Evolutionary conservation across 305 asterid genomes (phyloP).

Genomic region (Solanum chacoense): DNA sequence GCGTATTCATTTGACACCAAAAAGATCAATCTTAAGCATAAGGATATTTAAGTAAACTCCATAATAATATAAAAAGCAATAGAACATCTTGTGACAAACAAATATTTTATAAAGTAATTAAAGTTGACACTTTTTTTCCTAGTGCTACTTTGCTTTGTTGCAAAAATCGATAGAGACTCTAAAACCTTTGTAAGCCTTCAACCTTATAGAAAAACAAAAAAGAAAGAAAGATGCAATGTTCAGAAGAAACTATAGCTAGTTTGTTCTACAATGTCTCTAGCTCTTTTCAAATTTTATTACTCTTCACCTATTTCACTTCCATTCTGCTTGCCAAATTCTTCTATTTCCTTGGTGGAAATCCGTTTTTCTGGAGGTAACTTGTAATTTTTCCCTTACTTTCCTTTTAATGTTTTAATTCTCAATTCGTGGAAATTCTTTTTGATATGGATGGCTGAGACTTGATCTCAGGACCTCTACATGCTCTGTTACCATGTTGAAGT

Average conservation of each 20-base stretch:
- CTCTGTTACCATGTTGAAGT: not conserved
- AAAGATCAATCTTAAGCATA: not conserved
- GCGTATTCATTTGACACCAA: not conserved
- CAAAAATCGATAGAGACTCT: slow-evolving; percentile 22
- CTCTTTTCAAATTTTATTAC: slow-evolving; percentile 55
- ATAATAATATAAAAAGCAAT: not conserved
- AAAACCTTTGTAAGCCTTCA: slow-evolving; percentile 9
- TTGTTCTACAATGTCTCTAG: slow-evolving; percentile 73
- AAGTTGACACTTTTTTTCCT: slow-evolving; percentile 31
- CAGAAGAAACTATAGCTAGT: slow-evolving; percentile 43
- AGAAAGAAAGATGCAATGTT: slow-evolving; percentile 46
- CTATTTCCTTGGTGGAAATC: slow-evolving; percentile 68
- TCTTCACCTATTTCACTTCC: slow-evolving; percentile 77
- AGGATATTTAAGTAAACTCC: slow-evolving; percentile 31
- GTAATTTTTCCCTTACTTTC: too few species aligned
- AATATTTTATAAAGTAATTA: slow-evolving; percentile 32
- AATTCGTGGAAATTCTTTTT: not conserved
- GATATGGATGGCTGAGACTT: not conserved
- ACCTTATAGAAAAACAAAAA: not conserved
- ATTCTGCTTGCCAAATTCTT: slow-evolving; percentile 55
- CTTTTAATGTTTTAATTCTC: not conserved
- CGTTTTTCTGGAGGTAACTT: slow-evolving; percentile 50
- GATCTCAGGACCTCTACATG: not conserved
- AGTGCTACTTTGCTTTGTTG: slow-evolving; percentile 33
- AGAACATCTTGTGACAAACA: slow-evolving; percentile 20